A percentile compares a stretch with the other conserved stretches of the same genome.
Evolutionary conservation across 257 asterid species (phyloP).

Genomic region (Solanum ossicruentum): DNA sequence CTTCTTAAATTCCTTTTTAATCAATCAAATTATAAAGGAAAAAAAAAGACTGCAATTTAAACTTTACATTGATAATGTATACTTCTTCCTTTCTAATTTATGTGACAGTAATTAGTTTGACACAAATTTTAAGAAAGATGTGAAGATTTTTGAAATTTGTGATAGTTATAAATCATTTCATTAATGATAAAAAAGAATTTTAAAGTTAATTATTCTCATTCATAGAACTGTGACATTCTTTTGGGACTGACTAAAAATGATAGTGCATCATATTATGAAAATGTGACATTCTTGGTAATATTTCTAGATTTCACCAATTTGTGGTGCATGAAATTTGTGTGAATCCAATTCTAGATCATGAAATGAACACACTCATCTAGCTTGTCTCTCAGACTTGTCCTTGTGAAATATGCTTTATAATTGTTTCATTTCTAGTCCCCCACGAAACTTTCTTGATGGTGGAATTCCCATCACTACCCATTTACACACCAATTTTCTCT

Average conservation of each 20-base stretch:
- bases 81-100: not conserved
- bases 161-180: not conserved
- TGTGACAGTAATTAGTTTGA: not conserved
- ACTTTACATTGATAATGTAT: not conserved
- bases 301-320: not conserved
- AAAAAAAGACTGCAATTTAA: not conserved
- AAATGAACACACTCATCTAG: slow-evolving; percentile 11
- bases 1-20: not conserved
- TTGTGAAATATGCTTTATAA: not conserved
- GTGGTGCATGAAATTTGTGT: slow-evolving; percentile 8
- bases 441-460: slow-evolving; percentile 13
- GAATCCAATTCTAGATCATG: slow-evolving; percentile 19
- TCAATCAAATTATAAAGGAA: not conserved
- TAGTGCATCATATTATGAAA: not conserved
- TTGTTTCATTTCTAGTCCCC: not conserved
- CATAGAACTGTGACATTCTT: not conserved
- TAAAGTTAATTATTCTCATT: too few species aligned
- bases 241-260: not conserved
- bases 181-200: too few species aligned
- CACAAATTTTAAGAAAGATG: not conserved
- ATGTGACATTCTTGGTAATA: not conserved
- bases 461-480: slow-evolving; percentile 26
- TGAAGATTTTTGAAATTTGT: not conserved
- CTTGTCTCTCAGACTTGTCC: slow-evolving; percentile 25
- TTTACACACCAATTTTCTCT: not conserved